These are phyloP conservation scores for Graphilbum fragrans DNA, from an alignment of 2,329 filamentous ascomycete species.

Conservation along the genomic window DNA sequence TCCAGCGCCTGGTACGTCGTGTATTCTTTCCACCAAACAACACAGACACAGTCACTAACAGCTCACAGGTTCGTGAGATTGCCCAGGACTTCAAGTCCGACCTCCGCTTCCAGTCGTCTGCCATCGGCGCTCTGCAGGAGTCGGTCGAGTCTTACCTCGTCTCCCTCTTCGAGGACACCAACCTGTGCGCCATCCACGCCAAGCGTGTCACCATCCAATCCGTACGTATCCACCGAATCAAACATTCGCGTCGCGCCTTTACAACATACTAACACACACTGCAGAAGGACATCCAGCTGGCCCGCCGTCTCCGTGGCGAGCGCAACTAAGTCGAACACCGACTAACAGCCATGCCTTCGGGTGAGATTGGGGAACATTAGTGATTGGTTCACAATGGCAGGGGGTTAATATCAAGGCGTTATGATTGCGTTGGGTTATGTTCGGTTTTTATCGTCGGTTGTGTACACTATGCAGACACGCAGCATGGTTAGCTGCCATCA, in stretches of 20 bases:
- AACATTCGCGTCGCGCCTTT: not conserved
- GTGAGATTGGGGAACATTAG: not conserved
- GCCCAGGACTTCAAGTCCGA: conserved; percentile 92
- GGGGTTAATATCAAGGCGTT: conserved; percentile 33
- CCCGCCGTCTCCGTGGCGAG: conserved; percentile 88
- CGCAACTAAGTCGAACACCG: conserved; percentile 74
- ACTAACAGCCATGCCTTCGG: no score
- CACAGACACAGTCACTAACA: conserved; percentile 10
- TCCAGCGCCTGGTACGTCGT: conserved; percentile 71
- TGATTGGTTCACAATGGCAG: conserved; percentile 4
- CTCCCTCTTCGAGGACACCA: conserved; percentile 96
- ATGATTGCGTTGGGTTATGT: conserved; percentile 25
- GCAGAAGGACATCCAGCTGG: conserved; percentile 89
- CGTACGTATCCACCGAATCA: conserved; percentile 17
- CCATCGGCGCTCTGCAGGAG: conserved; percentile 95
- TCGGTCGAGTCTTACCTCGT: conserved; percentile 98
- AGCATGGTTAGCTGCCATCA: conserved; percentile 8
- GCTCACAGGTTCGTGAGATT: conserved; percentile 68
- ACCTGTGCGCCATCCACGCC: conserved; percentile 96
- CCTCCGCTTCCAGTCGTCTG: conserved; percentile 94
- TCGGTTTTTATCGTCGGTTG: conserved; percentile 19
- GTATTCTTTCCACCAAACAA: not conserved
- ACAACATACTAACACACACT: conserved; percentile 21
- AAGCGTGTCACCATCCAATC: conserved; percentile 98
- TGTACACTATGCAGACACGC: conserved; percentile 28